Base-by-base conservation (phyloP, 352 stramenopile genomes). In the Pythium biforme region DNA sequence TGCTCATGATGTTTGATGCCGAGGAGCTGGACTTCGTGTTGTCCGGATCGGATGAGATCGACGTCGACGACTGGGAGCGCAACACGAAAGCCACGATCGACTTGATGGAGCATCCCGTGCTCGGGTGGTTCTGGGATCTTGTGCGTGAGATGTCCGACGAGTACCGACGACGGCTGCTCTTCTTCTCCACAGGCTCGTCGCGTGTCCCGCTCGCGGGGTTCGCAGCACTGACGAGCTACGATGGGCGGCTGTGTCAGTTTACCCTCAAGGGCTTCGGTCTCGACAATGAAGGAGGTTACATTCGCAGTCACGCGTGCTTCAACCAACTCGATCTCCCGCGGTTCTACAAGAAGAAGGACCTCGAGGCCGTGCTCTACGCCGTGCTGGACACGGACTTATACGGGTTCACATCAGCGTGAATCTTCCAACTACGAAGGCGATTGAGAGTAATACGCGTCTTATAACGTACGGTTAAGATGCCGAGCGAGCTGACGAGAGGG, bases 261-360 rank as follows among this genome's bases (percentile, higher is more conserved):
- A 60, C 50, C 20, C 49, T 66, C 9, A 84, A 86, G 43, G 78
- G 76, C 8, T 68, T 83, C 15, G 47, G 57, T 8, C 41, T 68
- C 22, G 54, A 45, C 7, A 45, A 68, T 14, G 48, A 37, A 33
- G 53, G 53, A 4, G 51, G 41, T 1, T 89, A 84, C 55, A 85
- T 92, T 56, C 85, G 72, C n/a, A 90, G 83, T 40, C 85, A 94
- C 52, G 78, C 85, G 34, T 94, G 85, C 59, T 94, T 91, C 59
- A 94, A 94, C 49, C 85, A 79, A 2, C 94, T 99, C 62, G 97
- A 99, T 79, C 75, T 99, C 22, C 96, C 97, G 17, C 58, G 98
- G 17, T 98, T 98, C 66, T 78, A 89, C 19, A 89, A 76, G 25
- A 97, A 95, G 70, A 83, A 88, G 37, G 88, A 98, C 59, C 55